Base-by-base conservation (phyloP, 805 yeast species). In the Barnettozyma vustinii region DNA sequence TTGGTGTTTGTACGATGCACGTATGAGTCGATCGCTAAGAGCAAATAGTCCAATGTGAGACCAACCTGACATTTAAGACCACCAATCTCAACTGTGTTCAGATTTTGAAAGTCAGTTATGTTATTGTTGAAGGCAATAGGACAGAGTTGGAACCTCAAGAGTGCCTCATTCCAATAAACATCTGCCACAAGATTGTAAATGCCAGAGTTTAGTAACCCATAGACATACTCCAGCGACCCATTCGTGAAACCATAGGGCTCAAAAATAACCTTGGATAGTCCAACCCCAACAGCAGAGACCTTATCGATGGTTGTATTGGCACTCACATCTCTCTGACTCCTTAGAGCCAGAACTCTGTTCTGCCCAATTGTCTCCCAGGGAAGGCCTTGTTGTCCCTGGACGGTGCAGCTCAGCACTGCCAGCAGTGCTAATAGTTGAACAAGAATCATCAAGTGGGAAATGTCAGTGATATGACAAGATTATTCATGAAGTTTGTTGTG, bases 121-220 rank as follows among this genome's bases (percentile, higher is more conserved):
- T 9, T 13, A 48, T 72, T 67, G 2, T 51, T 40, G 20, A 68
- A 63, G 2, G 73, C 70, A 1, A 71, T 71, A 0, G 86, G 84
- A 54, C 87, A 81, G 3, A 81, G 60, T 54, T 80, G 83, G 79
- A 85, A 81, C 48, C 64, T 67, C 9, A 50, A 45, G 3, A 71
- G 64, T 39, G 65, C 56, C 44, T 75, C 77, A 56, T 77, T 78
- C 72, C 79, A 76, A 60, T 81, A 82, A 25, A 83, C 47, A 57
- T 84, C 87, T 4, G 82, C 45, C 47, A 68, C 63, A n/a, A 80
- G 60, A 0, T 72, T 62, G 46, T 73, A 75, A 1, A 74, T 65
- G 0, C 86, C 86, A 2, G 63, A 62, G 35, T 61, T 56, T 40
- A 83, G 54, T 18, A 80, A 43, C 0, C 53, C 47, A 5, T 56